Conservation (phyloP, 163 green algal genomes). For the Scenedesmus sp. region DNA sequence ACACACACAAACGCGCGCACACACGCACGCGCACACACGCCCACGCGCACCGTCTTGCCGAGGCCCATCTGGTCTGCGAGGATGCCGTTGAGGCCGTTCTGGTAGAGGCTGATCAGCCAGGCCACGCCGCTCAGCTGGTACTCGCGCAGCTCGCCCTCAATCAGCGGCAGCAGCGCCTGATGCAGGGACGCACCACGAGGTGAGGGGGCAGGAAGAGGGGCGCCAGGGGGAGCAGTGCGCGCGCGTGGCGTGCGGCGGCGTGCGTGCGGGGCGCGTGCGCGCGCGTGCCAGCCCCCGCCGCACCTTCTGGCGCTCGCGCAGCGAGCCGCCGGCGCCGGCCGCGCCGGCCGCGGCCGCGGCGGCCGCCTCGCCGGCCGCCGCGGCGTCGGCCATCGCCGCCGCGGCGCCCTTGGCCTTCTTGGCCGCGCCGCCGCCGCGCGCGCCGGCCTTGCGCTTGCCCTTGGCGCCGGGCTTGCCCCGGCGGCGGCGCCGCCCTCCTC, state of each 20-base stretch:
- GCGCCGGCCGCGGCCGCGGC: slow-evolving; percentile 14
- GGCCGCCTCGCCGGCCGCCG: slow-evolving; percentile 12
- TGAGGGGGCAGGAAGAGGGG: neutral
- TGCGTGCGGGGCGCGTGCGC: neutral
- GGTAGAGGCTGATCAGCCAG: slow-evolving; percentile 95
- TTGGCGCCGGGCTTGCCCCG: neutral
- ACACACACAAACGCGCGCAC: too few species aligned
- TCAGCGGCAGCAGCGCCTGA: slow-evolving; percentile 83
- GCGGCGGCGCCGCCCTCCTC: slow-evolving; percentile 22
- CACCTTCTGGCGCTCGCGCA: slow-evolving; percentile 39
- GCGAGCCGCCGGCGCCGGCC: neutral
- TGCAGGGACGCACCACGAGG: neutral
- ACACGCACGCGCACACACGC: neutral
- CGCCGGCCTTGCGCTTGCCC: slow-evolving; percentile 7
- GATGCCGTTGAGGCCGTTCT: slow-evolving; percentile 98
- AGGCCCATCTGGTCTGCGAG: slow-evolving; percentile 97
- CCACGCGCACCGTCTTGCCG: slow-evolving; percentile 90
- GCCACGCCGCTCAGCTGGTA: slow-evolving; percentile 96
- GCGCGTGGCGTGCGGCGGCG: neutral
- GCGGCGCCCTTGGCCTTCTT: slow-evolving; percentile 32
- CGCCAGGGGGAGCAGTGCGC: neutral
- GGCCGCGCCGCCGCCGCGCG: neutral
- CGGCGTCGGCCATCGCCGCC: neutral
- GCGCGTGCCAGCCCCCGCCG: neutral
- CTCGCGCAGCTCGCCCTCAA: slow-evolving; percentile 81